Evolutionary conservation across 2,329 filamentous ascomycete species (phyloP).

Genomic region (Calonectria pseudoreteaudii): DNA sequence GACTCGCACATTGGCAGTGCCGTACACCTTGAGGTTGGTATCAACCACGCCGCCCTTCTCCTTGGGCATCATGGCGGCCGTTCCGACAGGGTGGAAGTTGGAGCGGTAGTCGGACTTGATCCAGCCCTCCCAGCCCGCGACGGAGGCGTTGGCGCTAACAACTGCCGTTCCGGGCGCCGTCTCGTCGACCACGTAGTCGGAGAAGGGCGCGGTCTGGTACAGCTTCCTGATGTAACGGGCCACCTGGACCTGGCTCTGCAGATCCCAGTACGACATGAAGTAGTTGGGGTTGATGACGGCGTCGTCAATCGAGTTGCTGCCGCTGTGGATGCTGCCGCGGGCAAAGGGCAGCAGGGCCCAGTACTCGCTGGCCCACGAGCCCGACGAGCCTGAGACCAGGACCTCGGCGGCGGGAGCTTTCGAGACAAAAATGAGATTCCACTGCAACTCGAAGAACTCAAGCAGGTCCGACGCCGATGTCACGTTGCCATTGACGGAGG

Average conservation of each 20-base stretch:
- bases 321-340: background rate
- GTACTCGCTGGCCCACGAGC: background rate
- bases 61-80: slow-evolving; percentile 62
- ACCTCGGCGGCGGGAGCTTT: background rate
- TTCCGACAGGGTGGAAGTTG: slow-evolving; percentile 56
- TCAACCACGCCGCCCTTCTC: slow-evolving; percentile 49
- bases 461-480: background rate
- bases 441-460: background rate
- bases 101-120: slow-evolving; percentile 2
- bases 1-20: slow-evolving; percentile 41
- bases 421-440: background rate
- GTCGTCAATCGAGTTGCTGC: background rate
- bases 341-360: background rate
- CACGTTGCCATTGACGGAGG: background rate
- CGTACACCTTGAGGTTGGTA: background rate
- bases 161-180: background rate
- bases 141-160: background rate
- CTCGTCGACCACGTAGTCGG: background rate
- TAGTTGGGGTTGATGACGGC: background rate
- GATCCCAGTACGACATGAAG: background rate
- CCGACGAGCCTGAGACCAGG: background rate
- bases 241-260: background rate
- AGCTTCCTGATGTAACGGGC: background rate
- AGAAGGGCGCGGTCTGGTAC: background rate
- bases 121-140: background rate